Conservation (phyloP, 495 filamentous ascomycete genomes). For the Neurospora africana region DNA sequence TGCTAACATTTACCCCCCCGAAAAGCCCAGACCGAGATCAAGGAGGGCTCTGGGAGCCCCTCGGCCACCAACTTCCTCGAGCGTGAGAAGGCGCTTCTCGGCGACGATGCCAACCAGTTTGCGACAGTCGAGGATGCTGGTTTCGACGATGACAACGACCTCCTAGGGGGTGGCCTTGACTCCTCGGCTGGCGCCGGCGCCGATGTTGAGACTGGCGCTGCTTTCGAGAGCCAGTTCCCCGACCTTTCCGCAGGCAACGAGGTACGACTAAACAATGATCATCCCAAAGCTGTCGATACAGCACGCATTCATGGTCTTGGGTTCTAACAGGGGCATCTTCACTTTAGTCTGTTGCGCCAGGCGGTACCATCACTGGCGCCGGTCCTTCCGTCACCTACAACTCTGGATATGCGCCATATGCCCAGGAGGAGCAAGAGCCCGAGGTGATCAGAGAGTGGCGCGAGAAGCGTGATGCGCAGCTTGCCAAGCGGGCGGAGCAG, state of each 20-base stretch:
- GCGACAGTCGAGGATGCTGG: conserved; percentile 63
- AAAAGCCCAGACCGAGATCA: conserved; percentile 37
- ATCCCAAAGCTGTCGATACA: background rate
- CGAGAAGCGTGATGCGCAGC: conserved; percentile 67
- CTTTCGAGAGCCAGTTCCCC: conserved; percentile 81
- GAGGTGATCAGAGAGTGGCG: conserved; percentile 89
- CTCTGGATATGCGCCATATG: conserved; percentile 48
- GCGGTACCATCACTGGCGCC: conserved; percentile 73
- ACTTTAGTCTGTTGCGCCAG: conserved; percentile 70
- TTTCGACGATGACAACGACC: conserved; percentile 57
- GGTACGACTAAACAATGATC: conserved; percentile 37
- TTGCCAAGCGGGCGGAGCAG: conserved; percentile 66
- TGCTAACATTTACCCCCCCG: conserved; percentile 11
- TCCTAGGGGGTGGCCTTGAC: conserved; percentile 54
- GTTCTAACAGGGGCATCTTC: conserved; percentile 12
- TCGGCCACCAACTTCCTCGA: conserved; percentile 72
- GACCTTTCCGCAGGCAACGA: conserved; percentile 71
- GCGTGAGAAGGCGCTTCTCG: conserved; percentile 77
- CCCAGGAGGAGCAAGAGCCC: conserved; percentile 65
- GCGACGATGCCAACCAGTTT: conserved; percentile 89
- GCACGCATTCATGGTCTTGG: background rate
- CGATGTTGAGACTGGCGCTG: conserved; percentile 31
- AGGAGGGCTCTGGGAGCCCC: conserved; percentile 28
- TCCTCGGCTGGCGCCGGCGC: conserved; percentile 29
- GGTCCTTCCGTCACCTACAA: conserved; percentile 54